Evolutionary conservation across 495 filamentous ascomycete species (phyloP), one percentile per base, ranked within the genome.

Genomic region (Talaromyces ruber): DNA sequence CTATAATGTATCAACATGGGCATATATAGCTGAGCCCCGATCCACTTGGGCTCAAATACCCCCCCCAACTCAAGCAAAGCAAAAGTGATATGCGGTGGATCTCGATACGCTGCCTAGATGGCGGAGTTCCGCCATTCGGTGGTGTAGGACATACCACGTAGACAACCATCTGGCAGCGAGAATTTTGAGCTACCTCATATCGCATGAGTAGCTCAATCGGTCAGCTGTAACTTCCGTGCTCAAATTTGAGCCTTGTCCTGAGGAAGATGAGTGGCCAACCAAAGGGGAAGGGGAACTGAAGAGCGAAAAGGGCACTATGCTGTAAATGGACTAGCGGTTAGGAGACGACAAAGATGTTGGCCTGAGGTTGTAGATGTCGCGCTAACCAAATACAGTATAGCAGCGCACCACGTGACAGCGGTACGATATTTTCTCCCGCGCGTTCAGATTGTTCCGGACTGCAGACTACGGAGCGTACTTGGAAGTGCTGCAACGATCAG

Each of bases 391-490:
- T 14, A 0, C 34, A 14, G 32, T 6, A 47, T 30, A 52, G 16
- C 4, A 25, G 12, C 14, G 57, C 21, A 21, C 52, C 59, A 60
- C 59, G 30, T 60, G 59, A 51, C 43, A 47, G 55, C 58, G 54
- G 72, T 71, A 71, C 68, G 63, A 68, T 65, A 64, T 66, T 66
- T 73, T 74, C 71, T 64, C 55, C 53, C 62, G 64, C 75, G 75
- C 75, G 72, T 72, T 74, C 68, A 63, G 64, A 64, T 65, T 69
- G 70, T 76, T 76, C 73, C 75, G 73, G 74, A 74, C 76, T 77
- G 72, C 70, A 79, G 75, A 80, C 77, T 79, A 80, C 77, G 66
- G 75, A 71, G 74, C 77, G 73, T 75, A 77, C 77, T 76, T 74
- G 66, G 75, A 79, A 78, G 75, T 78, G 69, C 75, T 63, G 67